phyloP scores from a whole-genome alignment of 352 stramenopile species.

The Thalassiosira sp. region DNA sequence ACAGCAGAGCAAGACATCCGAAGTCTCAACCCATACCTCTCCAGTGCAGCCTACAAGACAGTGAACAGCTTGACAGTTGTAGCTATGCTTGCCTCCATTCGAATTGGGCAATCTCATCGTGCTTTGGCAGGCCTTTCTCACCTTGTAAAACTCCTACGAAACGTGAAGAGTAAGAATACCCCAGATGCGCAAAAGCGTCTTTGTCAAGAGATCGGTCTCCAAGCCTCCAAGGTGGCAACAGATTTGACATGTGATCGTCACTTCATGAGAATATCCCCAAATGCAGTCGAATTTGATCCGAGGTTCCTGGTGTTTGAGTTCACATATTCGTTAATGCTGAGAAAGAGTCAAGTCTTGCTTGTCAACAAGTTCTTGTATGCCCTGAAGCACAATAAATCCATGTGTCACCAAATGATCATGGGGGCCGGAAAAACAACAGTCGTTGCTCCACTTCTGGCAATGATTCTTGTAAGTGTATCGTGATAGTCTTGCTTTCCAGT shows the following conservation, averaged over 20 bases:
- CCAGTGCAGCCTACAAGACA: slow-evolving; percentile 79
- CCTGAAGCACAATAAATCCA: slow-evolving; percentile 83
- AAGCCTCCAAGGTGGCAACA: slow-evolving; percentile 79
- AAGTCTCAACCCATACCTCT: slow-evolving; percentile 86
- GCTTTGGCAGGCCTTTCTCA: slow-evolving; percentile 78
- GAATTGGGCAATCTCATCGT: slow-evolving; percentile 83
- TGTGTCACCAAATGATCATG: slow-evolving; percentile 99
- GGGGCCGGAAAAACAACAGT: slow-evolving; percentile 99
- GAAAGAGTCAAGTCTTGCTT: slow-evolving; percentile 97
- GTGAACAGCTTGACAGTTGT: slow-evolving; percentile 84
- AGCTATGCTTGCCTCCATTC: slow-evolving; percentile 85
- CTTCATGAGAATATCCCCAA: slow-evolving; percentile 81
- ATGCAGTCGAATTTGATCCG: slow-evolving; percentile 91
- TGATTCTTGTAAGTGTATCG: slow-evolving; percentile 87
- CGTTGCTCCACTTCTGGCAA: slow-evolving; percentile 95
- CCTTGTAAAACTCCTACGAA: slow-evolving; percentile 73
- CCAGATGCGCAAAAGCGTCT: slow-evolving; percentile 59
- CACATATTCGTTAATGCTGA: slow-evolving; percentile 96
- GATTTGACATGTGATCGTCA: slow-evolving; percentile 84
- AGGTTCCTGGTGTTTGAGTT: slow-evolving; percentile 99
- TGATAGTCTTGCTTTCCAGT: neutral
- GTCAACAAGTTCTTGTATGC: slow-evolving; percentile 95
- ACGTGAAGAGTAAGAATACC: slow-evolving; percentile 69
- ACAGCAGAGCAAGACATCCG: slow-evolving; percentile 83
- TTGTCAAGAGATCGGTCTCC: slow-evolving; percentile 81